Evolutionary conservation across 1,284 basidiomycete genomes (phyloP).

Genomic region (Pyrrhoderma lamaoense): DNA sequence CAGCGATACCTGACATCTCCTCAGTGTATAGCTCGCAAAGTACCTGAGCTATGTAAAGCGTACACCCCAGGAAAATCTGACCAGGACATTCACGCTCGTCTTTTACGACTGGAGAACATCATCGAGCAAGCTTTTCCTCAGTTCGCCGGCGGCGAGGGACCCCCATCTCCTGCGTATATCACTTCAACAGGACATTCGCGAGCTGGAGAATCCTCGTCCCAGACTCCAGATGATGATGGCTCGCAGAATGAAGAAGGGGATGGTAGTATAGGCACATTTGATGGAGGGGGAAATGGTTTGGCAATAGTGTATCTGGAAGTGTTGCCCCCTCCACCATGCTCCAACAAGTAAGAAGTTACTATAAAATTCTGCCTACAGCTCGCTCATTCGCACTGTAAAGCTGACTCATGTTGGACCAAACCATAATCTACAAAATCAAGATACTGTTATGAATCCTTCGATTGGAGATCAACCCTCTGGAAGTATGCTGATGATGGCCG

Average conservation of each 20-base stretch:
- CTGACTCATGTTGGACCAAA: constrained; percentile 15
- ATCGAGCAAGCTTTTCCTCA: constrained; percentile 72
- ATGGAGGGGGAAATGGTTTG: constrained; percentile 71
- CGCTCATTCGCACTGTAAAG: constrained; percentile 6
- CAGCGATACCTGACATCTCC: constrained; percentile 14
- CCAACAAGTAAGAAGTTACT: constrained; percentile 49
- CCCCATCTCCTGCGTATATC: constrained; percentile 11
- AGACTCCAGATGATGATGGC: constrained; percentile 45
- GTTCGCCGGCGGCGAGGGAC: constrained; percentile 27
- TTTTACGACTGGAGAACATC: constrained; percentile 70
- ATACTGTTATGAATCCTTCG: neutral
- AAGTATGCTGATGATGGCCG: constrained; percentile 18
- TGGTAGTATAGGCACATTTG: constrained; percentile 64
- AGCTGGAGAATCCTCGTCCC: constrained; percentile 27
- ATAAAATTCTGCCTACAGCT: neutral
- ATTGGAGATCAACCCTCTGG: neutral
- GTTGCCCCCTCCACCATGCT: constrained; percentile 69
- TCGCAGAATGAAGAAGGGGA: constrained; percentile 70
- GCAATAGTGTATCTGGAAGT: constrained; percentile 72
- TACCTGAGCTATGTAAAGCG: constrained; percentile 76
- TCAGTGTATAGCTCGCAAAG: constrained; percentile 73
- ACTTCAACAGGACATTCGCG: constrained; percentile 2
- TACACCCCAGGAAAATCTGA: constrained; percentile 80
- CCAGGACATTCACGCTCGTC: constrained; percentile 65
- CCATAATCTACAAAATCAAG: neutral